Evolutionary conservation across 371 early-diverging fungal genomes (phyloP), one percentile per base, ranked within the genome.

Genomic region (Smittium culicis): DNA sequence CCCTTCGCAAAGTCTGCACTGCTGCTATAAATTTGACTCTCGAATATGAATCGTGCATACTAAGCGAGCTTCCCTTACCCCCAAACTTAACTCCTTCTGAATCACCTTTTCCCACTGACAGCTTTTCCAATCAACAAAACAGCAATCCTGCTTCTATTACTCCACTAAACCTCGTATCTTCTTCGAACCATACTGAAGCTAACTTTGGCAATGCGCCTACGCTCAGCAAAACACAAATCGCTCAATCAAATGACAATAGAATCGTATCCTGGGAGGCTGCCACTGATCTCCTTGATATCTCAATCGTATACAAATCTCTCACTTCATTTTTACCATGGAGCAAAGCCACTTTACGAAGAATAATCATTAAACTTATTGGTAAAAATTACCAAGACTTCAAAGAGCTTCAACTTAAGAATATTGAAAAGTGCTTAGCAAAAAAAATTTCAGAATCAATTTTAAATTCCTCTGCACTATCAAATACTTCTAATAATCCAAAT

Each of bases 361-460:
- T 77, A 30, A 77, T 77, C 55, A 68, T 69, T 57, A 77, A 77
- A 67, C 73, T 77, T 3, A 29, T 77, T 34, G 67, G 74, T 1
- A 32, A 60, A 33, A 77, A 77, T 30, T 33, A 71, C 67, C 8
- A 72, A 60, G 70, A 68, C 24, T 77, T 77, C 74, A 77, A 77
- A 71, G 74, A 76, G 69, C 69, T 68, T 34, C 77, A 77, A 67
- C 59, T 77, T 59, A 71, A 76, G 59, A 72, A 74, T 68, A 68
- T 77, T 1, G 78, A 77, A 34, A 71, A 71, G 1, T 77, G 77
- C 32, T 68, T 77, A 59, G 73, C 73, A 67, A 67, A 61, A 35
- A 74, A 78, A 20, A 69, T 77, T 14, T 73, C 72, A 32, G 71
- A 75, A 60, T 74, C 74, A 69, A 77, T 73, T 14, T 77, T 74